A percentile compares a stretch with the other conserved stretches of the same genome.
phyloP scores from a whole-genome alignment of 78 protist species.

The slime mould (Dictyostelium discoideum) region DNA sequence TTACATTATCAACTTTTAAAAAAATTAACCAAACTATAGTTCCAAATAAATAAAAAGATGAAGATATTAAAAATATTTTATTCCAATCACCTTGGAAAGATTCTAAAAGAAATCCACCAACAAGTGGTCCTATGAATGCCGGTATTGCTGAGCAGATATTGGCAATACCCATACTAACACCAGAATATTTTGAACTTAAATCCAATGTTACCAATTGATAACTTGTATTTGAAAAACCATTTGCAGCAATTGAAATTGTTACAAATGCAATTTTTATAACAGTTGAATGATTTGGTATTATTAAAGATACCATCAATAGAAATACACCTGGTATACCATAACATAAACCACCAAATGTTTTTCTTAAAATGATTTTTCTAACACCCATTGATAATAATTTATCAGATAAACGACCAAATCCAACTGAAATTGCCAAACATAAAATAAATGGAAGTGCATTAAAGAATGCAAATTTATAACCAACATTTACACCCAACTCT shows the following conservation, averaged over 20 bases:
- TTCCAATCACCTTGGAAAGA: constrained; percentile 20
- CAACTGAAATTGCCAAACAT: background rate
- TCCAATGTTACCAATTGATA: constrained; percentile 32
- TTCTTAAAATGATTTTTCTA: constrained; percentile 24
- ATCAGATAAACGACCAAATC: constrained; percentile 25
- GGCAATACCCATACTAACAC: constrained; percentile 43
- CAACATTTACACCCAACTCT: background rate
- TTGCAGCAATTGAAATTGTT: constrained; percentile 19
- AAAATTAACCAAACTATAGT: constrained; percentile 33
- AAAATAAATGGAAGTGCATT: constrained; percentile 40
- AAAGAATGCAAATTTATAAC: constrained; percentile 12
- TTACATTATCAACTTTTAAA: constrained; percentile 13
- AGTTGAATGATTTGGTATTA: background rate
- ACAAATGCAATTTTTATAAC: constrained; percentile 4
- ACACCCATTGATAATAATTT: background rate
- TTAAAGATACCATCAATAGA: background rate
- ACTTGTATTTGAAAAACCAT: constrained; percentile 16
- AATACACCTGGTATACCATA: constrained; percentile 25
- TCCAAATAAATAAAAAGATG: constrained; percentile 2
- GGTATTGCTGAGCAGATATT: constrained; percentile 54
- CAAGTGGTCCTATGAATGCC: constrained; percentile 8
- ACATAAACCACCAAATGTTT: constrained; percentile 23
- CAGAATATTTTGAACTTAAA: constrained; percentile 19
- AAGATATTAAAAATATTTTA: constrained; percentile 27
- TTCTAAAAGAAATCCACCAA: constrained; percentile 24